Evolutionary conservation across 345 rosid genomes (phyloP).

Genomic region (Psidium friedrichsthalianum): DNA sequence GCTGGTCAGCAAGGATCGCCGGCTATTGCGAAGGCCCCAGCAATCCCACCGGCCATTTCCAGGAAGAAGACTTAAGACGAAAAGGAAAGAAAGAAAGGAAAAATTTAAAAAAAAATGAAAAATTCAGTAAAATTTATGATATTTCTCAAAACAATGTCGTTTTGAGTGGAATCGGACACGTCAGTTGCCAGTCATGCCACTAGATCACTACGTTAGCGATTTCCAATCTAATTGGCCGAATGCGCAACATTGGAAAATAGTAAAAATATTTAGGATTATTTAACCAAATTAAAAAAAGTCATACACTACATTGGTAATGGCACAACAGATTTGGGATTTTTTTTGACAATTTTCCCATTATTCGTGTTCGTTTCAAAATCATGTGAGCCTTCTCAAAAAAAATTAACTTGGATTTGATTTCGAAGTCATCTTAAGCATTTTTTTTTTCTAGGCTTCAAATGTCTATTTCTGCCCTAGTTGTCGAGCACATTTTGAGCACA

Average conservation of each 20-base stretch:
- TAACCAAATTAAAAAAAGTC: neutral
- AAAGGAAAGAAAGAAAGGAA: neutral
- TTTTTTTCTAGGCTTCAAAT: neutral
- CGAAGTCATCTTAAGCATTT: neutral
- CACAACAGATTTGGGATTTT: neutral
- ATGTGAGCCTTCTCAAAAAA: neutral
- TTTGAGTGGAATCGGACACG: neutral
- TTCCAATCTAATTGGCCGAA: neutral
- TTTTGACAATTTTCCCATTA: neutral
- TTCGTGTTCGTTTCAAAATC: neutral
- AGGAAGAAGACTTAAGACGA: neutral
- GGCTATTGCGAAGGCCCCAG: neutral
- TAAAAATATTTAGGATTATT: neutral
- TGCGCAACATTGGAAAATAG: neutral
- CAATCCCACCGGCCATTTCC: neutral
- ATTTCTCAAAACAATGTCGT: neutral
- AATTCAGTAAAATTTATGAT: neutral
- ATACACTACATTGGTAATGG: neutral
- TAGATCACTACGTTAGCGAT: neutral
- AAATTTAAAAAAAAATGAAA: neutral
- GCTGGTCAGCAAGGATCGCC: too few relatives aligned
- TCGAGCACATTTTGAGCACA: neutral
- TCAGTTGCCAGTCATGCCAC: accelerated
- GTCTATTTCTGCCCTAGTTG: neutral
- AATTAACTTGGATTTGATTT: neutral